Percentiles rank a stretch among this genome's conserved stretches.
These are phyloP conservation scores for Acanthamoeba lenticulata DNA, from an alignment of 208 protist species.

Conservation along the genomic window DNA sequence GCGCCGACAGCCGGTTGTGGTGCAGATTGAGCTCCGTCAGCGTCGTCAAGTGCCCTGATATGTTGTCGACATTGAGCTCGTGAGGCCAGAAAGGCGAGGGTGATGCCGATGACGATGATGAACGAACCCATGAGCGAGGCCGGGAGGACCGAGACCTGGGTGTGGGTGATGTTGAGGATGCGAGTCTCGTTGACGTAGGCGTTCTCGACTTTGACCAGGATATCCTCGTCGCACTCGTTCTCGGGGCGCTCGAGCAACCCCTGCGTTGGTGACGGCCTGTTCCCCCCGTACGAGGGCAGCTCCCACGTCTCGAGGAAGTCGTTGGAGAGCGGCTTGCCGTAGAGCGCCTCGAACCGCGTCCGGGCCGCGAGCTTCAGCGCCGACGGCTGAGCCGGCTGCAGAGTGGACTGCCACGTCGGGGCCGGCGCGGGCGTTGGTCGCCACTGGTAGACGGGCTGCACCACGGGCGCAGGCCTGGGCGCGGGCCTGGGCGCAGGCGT, in stretches of 20 bases:
- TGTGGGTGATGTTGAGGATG: constrained; percentile 20
- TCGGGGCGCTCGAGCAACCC: not conserved
- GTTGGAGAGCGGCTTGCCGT: not conserved
- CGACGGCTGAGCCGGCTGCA: not conserved
- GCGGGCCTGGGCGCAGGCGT: not conserved
- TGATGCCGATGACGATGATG: not conserved
- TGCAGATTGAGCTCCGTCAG: constrained; percentile 45
- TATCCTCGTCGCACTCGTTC: not conserved
- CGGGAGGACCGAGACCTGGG: not conserved
- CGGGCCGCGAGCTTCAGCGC: not conserved
- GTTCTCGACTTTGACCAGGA: not conserved
- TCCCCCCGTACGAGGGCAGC: not conserved
- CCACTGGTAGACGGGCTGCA: too few relatives aligned
- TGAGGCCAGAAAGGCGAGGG: not conserved
- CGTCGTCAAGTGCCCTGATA: not conserved
- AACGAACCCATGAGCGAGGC: not conserved
- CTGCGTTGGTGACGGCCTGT: not conserved
- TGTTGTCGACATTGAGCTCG: not conserved
- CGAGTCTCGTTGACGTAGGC: constrained; percentile 11
- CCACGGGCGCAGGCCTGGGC: too few relatives aligned
- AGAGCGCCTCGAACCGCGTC: not conserved
- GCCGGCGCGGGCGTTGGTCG: too few relatives aligned
- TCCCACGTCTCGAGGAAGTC: not conserved
- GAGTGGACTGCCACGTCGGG: too few relatives aligned
- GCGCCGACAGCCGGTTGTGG: not conserved